Percentiles rank a stretch among this genome's conserved stretches.
Evolutionary conservation across 2,329 filamentous ascomycete species (phyloP).

Genomic region (Zelopaecilomyces penicillatus): DNA sequence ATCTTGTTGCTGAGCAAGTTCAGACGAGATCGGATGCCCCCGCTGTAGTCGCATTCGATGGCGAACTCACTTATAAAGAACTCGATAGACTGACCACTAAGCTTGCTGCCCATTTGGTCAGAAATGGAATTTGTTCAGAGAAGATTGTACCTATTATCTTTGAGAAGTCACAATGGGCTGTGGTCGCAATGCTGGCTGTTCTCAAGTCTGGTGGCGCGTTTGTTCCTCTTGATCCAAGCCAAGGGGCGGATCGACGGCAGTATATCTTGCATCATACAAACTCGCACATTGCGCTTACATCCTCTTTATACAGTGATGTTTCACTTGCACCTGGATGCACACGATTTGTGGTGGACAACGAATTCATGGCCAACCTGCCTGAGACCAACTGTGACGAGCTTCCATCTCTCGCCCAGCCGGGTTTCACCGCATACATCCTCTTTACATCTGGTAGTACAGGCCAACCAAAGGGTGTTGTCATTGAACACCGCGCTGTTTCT

Average conservation of each 20-base stretch:
- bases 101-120: not conserved
- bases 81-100: conserved; percentile 7
- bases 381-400: not conserved
- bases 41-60: conserved; percentile 16
- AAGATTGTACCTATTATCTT: conserved; percentile 10
- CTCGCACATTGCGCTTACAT: too few relatives aligned
- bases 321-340: too few relatives aligned
- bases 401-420: not conserved
- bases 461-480: not conserved
- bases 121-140: conserved; percentile 18
- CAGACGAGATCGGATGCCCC: conserved; percentile 1
- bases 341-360: too few relatives aligned
- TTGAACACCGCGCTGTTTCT: not conserved
- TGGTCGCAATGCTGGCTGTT: conserved; percentile 11
- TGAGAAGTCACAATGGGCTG: conserved; percentile 10
- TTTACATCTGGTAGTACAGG: not conserved
- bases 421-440: not conserved
- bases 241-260: too few relatives aligned
- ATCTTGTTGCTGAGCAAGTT: not conserved
- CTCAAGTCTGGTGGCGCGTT: conserved; percentile 4
- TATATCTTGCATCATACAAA: too few relatives aligned
- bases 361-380: too few relatives aligned
- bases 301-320: too few relatives aligned
- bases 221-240: conserved; percentile 1
- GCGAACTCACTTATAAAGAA: conserved; percentile 13